Conservation (phyloP, 805 yeast species). For the Candida endomychidarum region DNA sequence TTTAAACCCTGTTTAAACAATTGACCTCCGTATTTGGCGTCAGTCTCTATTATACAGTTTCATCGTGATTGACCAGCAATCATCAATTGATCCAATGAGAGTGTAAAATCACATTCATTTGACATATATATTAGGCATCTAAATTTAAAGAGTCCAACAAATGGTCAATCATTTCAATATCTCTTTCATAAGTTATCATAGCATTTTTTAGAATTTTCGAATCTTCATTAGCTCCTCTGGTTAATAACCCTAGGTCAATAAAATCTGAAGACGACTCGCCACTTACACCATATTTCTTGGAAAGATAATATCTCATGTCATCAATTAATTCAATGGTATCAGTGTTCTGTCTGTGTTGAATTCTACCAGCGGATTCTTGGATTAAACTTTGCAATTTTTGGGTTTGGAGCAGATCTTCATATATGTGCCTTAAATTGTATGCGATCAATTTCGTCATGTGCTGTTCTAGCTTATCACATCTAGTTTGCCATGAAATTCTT, state of each 20-base stretch:
- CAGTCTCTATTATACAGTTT: no score
- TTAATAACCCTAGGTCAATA: slow-evolving; percentile 21
- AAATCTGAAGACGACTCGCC: slow-evolving; percentile 26
- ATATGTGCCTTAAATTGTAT: slow-evolving; percentile 39
- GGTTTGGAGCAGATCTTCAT: slow-evolving; percentile 31
- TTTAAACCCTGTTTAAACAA: no score
- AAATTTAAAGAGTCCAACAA: slow-evolving; percentile 27
- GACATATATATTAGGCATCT: slow-evolving; percentile 31
- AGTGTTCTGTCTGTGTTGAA: slow-evolving; percentile 61
- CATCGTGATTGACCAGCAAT: no score
- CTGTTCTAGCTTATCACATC: slow-evolving; percentile 63
- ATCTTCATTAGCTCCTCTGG: slow-evolving; percentile 15
- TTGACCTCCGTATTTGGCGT: no score
- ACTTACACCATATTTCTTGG: slow-evolving; percentile 34
- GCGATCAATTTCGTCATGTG: slow-evolving; percentile 62
- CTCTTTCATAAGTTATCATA: slow-evolving; percentile 22
- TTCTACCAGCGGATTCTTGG: slow-evolving; percentile 53
- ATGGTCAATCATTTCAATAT: slow-evolving; percentile 28
- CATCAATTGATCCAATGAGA: no score
- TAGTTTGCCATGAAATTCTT: slow-evolving; percentile 65
- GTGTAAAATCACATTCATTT: no score
- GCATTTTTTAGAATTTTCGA: slow-evolving; percentile 9
- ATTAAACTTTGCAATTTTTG: slow-evolving; percentile 20
- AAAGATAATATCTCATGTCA: slow-evolving; percentile 67
- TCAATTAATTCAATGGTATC: slow-evolving; percentile 81